Evolutionary conservation across 2,329 filamentous ascomycete genomes (phyloP), one percentile per base, ranked within the genome.

Genomic region (Alternaria viburni): DNA sequence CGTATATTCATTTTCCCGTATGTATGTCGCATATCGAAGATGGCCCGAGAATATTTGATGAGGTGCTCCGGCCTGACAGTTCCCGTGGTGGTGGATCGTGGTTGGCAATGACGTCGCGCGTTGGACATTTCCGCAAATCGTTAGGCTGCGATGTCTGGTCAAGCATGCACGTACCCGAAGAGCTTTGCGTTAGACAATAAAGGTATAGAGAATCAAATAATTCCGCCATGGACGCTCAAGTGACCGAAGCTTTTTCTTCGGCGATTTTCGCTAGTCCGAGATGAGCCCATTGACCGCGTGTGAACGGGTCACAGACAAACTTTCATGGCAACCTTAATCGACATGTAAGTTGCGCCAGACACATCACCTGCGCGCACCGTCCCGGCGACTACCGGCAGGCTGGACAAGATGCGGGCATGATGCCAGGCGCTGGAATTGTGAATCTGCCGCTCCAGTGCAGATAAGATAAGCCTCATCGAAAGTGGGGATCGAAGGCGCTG

Each of bases 401-500:
- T 8, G 49, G 36, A 9, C 17, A 41, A 52, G 17, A 52, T n/a
- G 49, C 49, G 19, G 49, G 49, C 49, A 41, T 41, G 49, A 52
- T 52, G 49, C 28, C 49, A 52, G 49, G 13, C 13, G 49, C 15
- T 52, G 13, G 49, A 41, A 23, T 36, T 25, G 28, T 36, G 41
- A 50, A 49, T 13, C 51, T 56, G 36, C 43, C 45, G 41, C 23
- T 36, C 50, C 46, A 36, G 26, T 25, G 56, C 13, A 28, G 60
- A 62, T 62, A 62, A 62, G 56, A 62, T 59, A 54, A 50, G 15
- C 15, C 25, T n/a, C 11, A 11, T 25, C 30, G 8, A 25, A 30
- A 52, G 60, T 62, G 60, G 50, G 59, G 56, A 59, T 59, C 25
- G 46, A 23, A 6, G 13, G 41, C 6, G 62, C n/a, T 28, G 62